Base-by-base conservation (phyloP, 352 stramenopile species). In the Phytophthora quininea region DNA sequence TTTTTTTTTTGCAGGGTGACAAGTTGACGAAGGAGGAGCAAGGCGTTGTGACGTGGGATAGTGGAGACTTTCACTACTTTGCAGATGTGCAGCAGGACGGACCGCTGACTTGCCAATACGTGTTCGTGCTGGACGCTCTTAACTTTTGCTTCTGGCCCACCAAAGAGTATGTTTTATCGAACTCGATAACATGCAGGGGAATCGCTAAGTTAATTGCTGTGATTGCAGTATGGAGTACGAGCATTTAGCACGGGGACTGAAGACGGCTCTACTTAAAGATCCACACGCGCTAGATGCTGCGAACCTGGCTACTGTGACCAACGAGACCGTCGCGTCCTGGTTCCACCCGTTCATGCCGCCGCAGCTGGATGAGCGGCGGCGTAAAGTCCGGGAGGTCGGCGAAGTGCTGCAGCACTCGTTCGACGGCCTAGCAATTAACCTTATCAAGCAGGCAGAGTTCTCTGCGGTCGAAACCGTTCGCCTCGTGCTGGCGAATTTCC, bases 101-200 rank as follows among this genome's bases (percentile, higher is more conserved):
- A 1, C 80, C 81, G 15, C 46, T 94, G 31, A 97, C 90, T 8
- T 93, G 82, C 38, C 88, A 96, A 60, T 97, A 96, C 59, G 83
- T 96, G 8, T 92, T 97, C 56, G 86, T 96, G 35, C 69, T 96
- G 59, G 90, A 97, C 72, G 84, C 88, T 30, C 79, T 97, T 58
- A 97, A 97, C 66, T 97, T 95, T 61, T 97, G 90, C 71, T 97
- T 97, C 71, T 97, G 90, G 90, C 90, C 90, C 6, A 90, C 78
- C 19, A 64, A 86, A 69, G 69, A 84, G 80, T 89, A 81, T 30
- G 64, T 59, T 9, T 30, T 45, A 24, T 3, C 14, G 8, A 24
- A 29, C 24, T 29, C 8, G 15, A 29, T 27, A 29, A 30, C 2
- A 49, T 27, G 4, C 3, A 49, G 19, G 2, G 24, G 12, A 49